Evolutionary conservation across 371 early-diverging fungal genomes (phyloP), one percentile per base, ranked within the genome.

Genomic region (Circinella minor): DNA sequence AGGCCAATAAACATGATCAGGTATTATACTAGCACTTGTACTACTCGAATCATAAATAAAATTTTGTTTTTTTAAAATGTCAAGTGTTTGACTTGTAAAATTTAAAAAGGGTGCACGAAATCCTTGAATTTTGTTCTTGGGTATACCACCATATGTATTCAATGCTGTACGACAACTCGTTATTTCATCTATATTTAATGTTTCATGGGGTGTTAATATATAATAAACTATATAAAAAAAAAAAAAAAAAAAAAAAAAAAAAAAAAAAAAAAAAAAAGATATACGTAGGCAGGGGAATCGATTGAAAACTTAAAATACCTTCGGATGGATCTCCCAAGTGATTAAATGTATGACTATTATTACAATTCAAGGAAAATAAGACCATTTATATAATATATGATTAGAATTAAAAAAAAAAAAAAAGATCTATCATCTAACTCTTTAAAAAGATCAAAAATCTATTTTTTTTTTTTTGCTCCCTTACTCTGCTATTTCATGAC

Each of bases 61-160:
- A 4, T 86, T 84, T 72, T 86, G 86, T 60, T 86, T 78, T 3
- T 71, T 76, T 3, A 91, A 59, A 17, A 69, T 74, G 3, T 78
- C 71, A 17, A 91, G 74, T 7, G 89, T 85, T 1, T 80, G 78
- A 43, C 78, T 70, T 17, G 87, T 81, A 61, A 88, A 92, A 72
- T 91, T 90, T 20, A 90, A 72, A 74, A 88, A 90, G 0, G 93
- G 93, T 27, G 87, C 86, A 38, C 93, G 88, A 81, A 91, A 88
- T 18, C 93, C 93, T 59, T 69, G 79, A 68, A 92, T 83, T 70
- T 91, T 88, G 74, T 82, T 82, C 63, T 74, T 75, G 4, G 92
- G 91, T 46, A 91, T 81, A 38, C 93, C 91, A 15, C 88, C 83
- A 75, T 86, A 89, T 6, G 86, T 81, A 67, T 84, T 89, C 55